phyloP scores from a whole-genome alignment of 768 basidiomycete genomes.

The Paxillus involutus region DNA sequence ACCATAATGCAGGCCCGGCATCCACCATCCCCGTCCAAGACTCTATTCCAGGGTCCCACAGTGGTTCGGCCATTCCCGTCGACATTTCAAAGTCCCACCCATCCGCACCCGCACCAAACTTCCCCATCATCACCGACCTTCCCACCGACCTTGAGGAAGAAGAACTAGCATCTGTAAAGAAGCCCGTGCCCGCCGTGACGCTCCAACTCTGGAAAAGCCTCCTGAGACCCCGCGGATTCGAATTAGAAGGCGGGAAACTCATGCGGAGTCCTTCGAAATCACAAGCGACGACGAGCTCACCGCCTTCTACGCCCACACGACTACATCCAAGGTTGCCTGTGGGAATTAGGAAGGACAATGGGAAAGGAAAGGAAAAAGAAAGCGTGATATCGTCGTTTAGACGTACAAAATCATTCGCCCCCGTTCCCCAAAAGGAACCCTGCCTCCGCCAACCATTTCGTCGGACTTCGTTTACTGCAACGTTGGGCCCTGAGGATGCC shows the following conservation, averaged over 20 bases:
- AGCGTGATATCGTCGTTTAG: constrained; percentile 59
- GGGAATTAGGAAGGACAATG: neutral
- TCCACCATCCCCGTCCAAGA: constrained; percentile 14
- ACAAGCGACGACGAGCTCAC: constrained; percentile 20
- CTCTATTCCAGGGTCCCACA: constrained; percentile 13
- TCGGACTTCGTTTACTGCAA: constrained; percentile 34
- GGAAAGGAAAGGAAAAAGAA: constrained; percentile 20
- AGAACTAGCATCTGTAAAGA: constrained; percentile 57
- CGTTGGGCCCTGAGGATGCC: constrained; percentile 13
- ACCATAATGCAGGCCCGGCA: constrained; percentile 8
- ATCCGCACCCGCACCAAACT: constrained; percentile 11
- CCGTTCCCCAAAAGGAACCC: constrained; percentile 25
- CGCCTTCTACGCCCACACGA: constrained; percentile 15
- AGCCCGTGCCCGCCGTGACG: constrained; percentile 60
- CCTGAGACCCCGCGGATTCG: constrained; percentile 66
- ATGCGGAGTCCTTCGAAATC: constrained; percentile 60
- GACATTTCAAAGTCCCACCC: constrained; percentile 8
- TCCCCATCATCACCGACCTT: constrained; percentile 21
- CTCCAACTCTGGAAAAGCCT: constrained; percentile 72
- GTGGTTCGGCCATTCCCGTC: constrained; percentile 8
- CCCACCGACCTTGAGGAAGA: constrained; percentile 38
- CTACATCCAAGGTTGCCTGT: constrained; percentile 3
- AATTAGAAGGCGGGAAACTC: constrained; percentile 55
- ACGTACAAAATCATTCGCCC: constrained; percentile 66
- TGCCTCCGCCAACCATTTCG: constrained; percentile 45